Conservation (phyloP, 148 eudicot genomes). For the Linanthus parryae region DNA sequence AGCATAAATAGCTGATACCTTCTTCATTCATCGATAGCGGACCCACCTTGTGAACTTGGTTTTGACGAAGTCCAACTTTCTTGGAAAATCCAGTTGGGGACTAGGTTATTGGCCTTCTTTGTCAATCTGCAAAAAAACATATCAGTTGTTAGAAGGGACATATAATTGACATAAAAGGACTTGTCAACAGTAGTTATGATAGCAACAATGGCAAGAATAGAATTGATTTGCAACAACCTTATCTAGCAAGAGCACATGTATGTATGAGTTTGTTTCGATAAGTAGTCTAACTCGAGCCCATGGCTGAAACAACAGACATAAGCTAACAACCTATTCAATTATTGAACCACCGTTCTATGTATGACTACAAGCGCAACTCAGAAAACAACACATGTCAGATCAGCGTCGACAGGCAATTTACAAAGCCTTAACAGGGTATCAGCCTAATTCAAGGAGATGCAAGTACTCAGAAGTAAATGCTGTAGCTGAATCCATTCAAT, state of each 20-base stretch:
- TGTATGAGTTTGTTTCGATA: background rate
- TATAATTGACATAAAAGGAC: background rate
- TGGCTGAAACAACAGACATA: background rate
- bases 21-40: too few relatives aligned
- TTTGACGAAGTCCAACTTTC: background rate
- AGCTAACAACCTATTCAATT: background rate
- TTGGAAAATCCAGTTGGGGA: background rate
- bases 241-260: background rate
- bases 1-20: too few relatives aligned
- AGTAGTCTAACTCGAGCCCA: background rate
- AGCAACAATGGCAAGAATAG: too few relatives aligned
- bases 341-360: too few relatives aligned
- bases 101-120: background rate
- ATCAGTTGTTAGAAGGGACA: background rate
- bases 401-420: too few relatives aligned
- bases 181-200: background rate
- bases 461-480: too few relatives aligned
- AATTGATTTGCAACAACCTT: background rate
- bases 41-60: too few relatives aligned
- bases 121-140: conserved; percentile 6
- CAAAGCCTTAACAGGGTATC: too few relatives aligned
- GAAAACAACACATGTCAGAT: too few relatives aligned
- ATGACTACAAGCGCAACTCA: too few relatives aligned
- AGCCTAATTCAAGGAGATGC: too few relatives aligned
- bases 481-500: too few relatives aligned